Base-by-base conservation (phyloP, 2,329 filamentous ascomycete species). In the Westerdykella aurantiaca region DNA sequence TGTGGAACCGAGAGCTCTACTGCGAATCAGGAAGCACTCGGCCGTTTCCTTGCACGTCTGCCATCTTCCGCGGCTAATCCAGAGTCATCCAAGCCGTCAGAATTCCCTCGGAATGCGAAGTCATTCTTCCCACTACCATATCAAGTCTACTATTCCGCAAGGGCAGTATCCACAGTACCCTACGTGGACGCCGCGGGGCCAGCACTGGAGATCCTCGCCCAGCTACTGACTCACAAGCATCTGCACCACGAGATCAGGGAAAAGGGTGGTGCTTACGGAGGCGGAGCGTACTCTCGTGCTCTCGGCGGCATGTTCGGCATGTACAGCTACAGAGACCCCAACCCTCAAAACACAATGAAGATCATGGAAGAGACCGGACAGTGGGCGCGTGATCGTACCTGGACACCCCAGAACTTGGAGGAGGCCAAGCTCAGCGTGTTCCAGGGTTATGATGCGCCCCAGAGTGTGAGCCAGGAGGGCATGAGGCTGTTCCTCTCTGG, bases 211-310 rank as follows among this genome's bases (percentile, higher is more conserved):
- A 85, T 97, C 34, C 81, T 98, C 17, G 83, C 90, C 11, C 88
- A 96, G 64, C 80, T 98, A 14, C 79, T 98, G 25, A 97, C 91
- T 0, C 91, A 98, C 72, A 96, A 95, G 69, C 87, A 96, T 62
- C 76, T 98, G 22, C 93, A 98, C 64, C 91, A 95, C 55, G 93
- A 97, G 68, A 96, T 98, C 53, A 86, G 93, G 43, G 93, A 98
- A 64, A 97, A 97, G 69, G 93, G 93, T 25, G 93, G 93, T 31
- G 93, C 93, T 0, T 98, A 98, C 56, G 93, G 93, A 37, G 93
- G 88, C 17, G 89, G 90, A 12, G 91, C 93, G 1, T 91, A 88
- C 64, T 84, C 86, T 37, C 82, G 83, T 18, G 80, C 85, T 0
- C 72, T 95, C 6, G 85, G 88, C 53, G 91, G 90, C 18, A 68